phyloP scores from a whole-genome alignment of 1,284 basidiomycete genomes.

The Volvariella surrecta region DNA sequence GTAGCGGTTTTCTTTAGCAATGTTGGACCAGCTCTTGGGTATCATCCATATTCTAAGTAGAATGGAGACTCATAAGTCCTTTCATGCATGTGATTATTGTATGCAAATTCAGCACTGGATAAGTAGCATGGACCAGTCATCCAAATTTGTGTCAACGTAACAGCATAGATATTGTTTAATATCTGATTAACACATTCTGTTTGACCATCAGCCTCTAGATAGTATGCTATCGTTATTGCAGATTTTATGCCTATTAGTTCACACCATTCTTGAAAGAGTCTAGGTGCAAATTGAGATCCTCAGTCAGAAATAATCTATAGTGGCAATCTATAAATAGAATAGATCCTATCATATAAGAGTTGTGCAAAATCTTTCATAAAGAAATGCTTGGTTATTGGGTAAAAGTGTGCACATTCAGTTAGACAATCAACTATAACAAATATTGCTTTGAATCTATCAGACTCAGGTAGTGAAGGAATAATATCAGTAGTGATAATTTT shows the following conservation, averaged over 20 bases:
- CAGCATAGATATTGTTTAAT: background rate
- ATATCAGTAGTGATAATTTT: conserved; percentile 25
- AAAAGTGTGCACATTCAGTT: no score
- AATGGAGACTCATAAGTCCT: no score
- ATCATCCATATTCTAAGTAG: no score
- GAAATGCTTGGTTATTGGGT: no score
- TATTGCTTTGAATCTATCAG: no score
- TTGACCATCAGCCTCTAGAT: background rate
- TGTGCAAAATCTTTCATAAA: no score
- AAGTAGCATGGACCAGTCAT: background rate
- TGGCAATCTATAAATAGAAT: background rate
- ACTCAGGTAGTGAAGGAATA: conserved; percentile 25
- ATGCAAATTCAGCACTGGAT: background rate
- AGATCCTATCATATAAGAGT: no score
- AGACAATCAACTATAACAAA: no score
- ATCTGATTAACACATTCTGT: background rate
- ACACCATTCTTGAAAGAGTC: background rate
- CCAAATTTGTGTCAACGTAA: background rate
- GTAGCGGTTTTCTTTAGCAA: no score
- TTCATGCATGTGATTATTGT: no score
- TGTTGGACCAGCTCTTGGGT: no score
- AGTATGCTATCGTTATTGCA: background rate
- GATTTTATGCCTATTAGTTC: background rate
- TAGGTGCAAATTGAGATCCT: background rate
- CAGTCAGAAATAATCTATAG: background rate